A percentile compares a stretch with the other conserved stretches of the same genome.
phyloP scores from a whole-genome alignment of 139 green algal genomes.

The Klebsormidium nitens region DNA sequence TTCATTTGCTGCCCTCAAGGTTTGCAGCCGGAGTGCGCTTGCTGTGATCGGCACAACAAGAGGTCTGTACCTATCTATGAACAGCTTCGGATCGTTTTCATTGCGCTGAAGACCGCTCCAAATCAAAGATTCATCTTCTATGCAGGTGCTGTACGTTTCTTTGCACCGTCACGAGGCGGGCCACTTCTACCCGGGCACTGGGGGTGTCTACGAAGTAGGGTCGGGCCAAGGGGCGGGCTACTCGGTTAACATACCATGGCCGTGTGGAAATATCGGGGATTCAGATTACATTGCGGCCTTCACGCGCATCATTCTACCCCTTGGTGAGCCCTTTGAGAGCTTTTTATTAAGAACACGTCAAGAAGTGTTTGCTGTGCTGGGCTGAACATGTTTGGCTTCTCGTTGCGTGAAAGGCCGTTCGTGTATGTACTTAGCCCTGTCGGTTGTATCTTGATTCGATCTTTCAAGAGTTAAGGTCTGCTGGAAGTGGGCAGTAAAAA shows the following conservation, averaged over 20 bases:
- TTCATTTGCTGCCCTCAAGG: no score
- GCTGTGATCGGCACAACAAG: neutral
- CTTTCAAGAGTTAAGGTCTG: no score
- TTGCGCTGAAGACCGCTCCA: no score
- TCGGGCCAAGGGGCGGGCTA: conserved; percentile 10
- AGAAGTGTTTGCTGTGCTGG: neutral
- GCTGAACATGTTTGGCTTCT: conserved; percentile 1
- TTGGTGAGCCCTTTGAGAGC: conserved; percentile 8
- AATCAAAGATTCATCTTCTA: no score
- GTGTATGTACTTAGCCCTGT: no score
- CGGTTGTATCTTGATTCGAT: no score
- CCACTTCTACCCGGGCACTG: conserved; percentile 59
- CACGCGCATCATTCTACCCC: conserved; percentile 8
- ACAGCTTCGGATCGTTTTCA: no score
- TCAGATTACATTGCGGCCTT: conserved; percentile 24
- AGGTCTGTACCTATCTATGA: conserved; percentile 3
- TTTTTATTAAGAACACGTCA: neutral
- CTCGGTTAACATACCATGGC: conserved; percentile 24
- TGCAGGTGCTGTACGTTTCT: conserved; percentile 70
- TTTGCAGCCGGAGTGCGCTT: no score
- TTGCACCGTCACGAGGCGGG: conserved; percentile 52
- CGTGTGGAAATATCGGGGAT: conserved; percentile 21
- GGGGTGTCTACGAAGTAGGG: conserved; percentile 16
- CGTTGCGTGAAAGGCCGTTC: no score
- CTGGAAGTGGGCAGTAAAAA: no score